phyloP scores from a whole-genome alignment of 176 grass and related monocot genomes.

The Carex myosuroides region DNA sequence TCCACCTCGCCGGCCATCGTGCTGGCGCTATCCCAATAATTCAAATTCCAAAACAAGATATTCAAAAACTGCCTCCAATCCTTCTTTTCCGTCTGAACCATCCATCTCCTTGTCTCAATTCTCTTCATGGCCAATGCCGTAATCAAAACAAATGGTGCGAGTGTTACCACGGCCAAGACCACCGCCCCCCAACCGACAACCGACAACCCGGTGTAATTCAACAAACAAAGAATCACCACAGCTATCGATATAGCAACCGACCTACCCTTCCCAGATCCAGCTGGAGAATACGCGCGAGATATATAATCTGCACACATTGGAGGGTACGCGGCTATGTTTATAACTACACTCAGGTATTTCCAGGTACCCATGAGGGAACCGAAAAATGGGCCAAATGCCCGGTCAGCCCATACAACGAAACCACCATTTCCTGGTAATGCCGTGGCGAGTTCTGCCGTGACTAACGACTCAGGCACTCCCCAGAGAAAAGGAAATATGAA shows the following conservation, averaged over 20 bases:
- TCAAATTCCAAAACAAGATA: conserved; percentile 46
- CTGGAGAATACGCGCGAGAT: conserved; percentile 29
- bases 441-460: conserved; percentile 68
- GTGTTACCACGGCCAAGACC: conserved; percentile 41
- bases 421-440: conserved; percentile 74
- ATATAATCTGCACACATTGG: conserved; percentile 65
- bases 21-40: conserved; percentile 43
- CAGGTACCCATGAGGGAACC: conserved; percentile 63
- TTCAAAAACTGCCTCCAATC: conserved; percentile 43
- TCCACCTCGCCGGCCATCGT: conserved; percentile 42
- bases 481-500: conserved; percentile 67
- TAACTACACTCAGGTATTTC: conserved; percentile 57
- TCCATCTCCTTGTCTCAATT: conserved; percentile 30
- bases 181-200: conserved; percentile 65
- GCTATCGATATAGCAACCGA: conserved; percentile 35
- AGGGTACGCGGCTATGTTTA: conserved; percentile 62
- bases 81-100: conserved; percentile 20
- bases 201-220: conserved; percentile 55
- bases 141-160: conserved; percentile 37
- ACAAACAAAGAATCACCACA: conserved; percentile 35
- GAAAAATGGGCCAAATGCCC: conserved; percentile 60
- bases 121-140: conserved; percentile 20
- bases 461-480: conserved; percentile 66
- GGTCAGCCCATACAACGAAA: conserved; percentile 57
- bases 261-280: conserved; percentile 26